A percentile compares a stretch with the other conserved stretches of the same genome.
These are phyloP conservation scores for Harrya chromipes DNA, from an alignment of 768 basidiomycete species.

Conservation along the genomic window DNA sequence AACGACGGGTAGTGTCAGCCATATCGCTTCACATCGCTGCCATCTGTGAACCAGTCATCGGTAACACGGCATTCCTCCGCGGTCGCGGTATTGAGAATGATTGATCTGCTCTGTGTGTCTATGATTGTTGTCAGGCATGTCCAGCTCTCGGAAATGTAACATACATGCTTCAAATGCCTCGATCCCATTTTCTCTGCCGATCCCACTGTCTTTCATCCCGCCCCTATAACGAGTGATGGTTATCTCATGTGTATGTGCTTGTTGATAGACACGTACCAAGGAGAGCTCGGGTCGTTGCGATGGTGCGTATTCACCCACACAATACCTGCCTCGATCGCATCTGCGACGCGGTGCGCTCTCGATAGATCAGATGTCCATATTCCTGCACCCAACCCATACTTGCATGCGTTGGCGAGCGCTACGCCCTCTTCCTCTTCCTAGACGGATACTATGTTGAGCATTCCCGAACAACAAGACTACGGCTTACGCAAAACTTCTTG, in stretches of 20 bases:
- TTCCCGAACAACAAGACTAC: conserved; percentile 12
- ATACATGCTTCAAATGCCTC: conserved; percentile 78
- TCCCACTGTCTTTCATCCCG: conserved; percentile 87
- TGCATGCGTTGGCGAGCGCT: conserved; percentile 66
- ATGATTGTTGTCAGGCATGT: conserved; percentile 7
- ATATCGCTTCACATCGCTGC: conserved; percentile 52
- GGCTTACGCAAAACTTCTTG: conserved; percentile 47
- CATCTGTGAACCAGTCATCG: conserved; percentile 81
- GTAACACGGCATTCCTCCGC: conserved; percentile 50
- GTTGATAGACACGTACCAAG: conserved; percentile 51
- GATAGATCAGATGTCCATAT: conserved; percentile 79
- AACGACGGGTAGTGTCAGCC: conserved; percentile 40
- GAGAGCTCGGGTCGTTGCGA: conserved; percentile 84
- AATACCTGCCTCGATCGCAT: conserved; percentile 66
- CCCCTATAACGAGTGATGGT: conserved; percentile 53
- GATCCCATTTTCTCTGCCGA: conserved; percentile 82
- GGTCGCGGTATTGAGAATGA: conserved; percentile 69
- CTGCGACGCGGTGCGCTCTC: conserved; percentile 71
- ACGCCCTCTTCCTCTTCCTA: conserved; percentile 67
- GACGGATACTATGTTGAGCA: background rate
- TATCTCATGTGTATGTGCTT: background rate
- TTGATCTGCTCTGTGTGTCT: conserved; percentile 87
- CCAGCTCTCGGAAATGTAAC: conserved; percentile 19
- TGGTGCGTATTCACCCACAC: conserved; percentile 92
- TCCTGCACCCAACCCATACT: conserved; percentile 78